Evolutionary conservation across 2,329 filamentous ascomycete genomes (phyloP), one percentile per base, ranked within the genome.

Genomic region (Ophiostoma ulmi): DNA sequence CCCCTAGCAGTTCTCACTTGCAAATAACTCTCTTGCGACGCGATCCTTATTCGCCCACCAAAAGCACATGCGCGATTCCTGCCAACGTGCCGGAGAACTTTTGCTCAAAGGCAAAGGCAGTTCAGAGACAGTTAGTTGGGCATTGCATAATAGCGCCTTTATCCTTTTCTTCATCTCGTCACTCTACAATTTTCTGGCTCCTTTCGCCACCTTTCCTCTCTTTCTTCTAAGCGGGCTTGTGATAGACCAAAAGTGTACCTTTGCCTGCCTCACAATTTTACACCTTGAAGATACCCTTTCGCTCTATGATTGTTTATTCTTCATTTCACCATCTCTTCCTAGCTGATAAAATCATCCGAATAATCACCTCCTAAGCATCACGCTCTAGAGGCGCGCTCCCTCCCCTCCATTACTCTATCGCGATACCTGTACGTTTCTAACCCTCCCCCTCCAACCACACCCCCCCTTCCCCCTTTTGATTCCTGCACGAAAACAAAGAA

Each of bases 401-500:
- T 58, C 52, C 52, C 52, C 52, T 58, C 52, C 52, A 58, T 58
- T 26, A n/a, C 8, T 22, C 44, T 17, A 58, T 58, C 52, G 8
- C n/a, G 26, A 55, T 58, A 58, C 26, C 10, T 44, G 39, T 44
- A 44, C 39, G 39, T 44, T 14, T 31, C 31, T 31, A 31, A 31
- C 31, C 44, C 44, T 26, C 11, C 52, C 52, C 26, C 55, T 61
- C 58, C 26, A n/a, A 61, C 55, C 55, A 61, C 55, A 63, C 26
- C 58, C 55, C 44, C 44, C 63, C 63, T 65, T 65, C 36, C 35
- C 61, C 35, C 61, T 64, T 64, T 38, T 20, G 31, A 36, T 64
- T 64, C 17, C 63, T 65, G 63, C 63, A 20, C 63, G 63, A 38
- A 65, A 65, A 38, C 36, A 65, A 65, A 65, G 63, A 64, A 64